Conservation (phyloP, 73 alveolate species). For the Paramecium sexaurelia region DNA sequence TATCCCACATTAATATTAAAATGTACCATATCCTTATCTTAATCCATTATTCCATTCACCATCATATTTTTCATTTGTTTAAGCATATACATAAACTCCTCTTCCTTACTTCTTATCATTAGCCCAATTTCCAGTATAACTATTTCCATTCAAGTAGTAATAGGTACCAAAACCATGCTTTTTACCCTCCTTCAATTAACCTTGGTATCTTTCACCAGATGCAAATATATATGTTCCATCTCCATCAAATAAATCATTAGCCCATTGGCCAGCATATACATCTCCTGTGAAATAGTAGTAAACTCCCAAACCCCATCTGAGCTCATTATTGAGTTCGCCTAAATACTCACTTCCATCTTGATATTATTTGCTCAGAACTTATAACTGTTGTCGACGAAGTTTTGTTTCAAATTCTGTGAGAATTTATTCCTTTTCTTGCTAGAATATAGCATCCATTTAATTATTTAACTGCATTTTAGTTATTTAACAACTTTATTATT, state of each 20-base stretch:
- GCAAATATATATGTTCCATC: slow-evolving; percentile 63
- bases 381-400: neutral
- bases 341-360: slow-evolving; percentile 61
- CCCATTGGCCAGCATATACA: slow-evolving; percentile 71
- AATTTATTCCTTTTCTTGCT: slow-evolving; percentile 52
- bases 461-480: slow-evolving; percentile 26
- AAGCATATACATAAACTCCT: slow-evolving; percentile 60
- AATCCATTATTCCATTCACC: slow-evolving; percentile 69
- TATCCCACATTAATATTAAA: slow-evolving; percentile 56
- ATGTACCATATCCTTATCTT: slow-evolving; percentile 63
- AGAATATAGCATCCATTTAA: neutral
- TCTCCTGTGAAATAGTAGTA: slow-evolving; percentile 65
- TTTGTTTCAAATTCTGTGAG: slow-evolving; percentile 2
- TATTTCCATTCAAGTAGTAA: slow-evolving; percentile 60
- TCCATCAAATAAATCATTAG: slow-evolving; percentile 67
- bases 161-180: slow-evolving; percentile 64
- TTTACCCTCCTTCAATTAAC: slow-evolving; percentile 61
- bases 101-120: slow-evolving; percentile 64
- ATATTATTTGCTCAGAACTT: slow-evolving; percentile 41
- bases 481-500: neutral
- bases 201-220: slow-evolving; percentile 69
- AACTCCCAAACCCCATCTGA: slow-evolving; percentile 62
- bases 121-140: slow-evolving; percentile 63
- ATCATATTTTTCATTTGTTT: slow-evolving; percentile 65
- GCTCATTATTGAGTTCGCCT: slow-evolving; percentile 61